A percentile compares a stretch with the other conserved stretches of the same genome.
These are phyloP conservation scores for Neltuma alba DNA, from an alignment of 306 rosid genomes.

Conservation along the genomic window DNA sequence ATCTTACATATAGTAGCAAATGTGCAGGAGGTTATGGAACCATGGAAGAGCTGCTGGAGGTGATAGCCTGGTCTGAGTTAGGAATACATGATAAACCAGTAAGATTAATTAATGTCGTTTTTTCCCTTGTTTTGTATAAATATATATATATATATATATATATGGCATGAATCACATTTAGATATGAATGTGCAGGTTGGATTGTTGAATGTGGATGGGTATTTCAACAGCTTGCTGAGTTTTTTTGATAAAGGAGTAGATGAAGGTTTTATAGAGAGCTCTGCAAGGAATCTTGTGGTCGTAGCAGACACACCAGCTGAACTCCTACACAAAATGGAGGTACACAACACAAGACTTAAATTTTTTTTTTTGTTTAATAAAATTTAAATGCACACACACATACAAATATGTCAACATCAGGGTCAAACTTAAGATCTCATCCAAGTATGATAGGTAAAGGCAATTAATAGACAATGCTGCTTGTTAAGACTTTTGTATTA, in stretches of 20 bases:
- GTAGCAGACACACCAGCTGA: constrained; percentile 59
- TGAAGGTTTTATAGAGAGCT: constrained; percentile 66
- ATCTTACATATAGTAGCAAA: neutral
- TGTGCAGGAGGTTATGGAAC: constrained; percentile 55
- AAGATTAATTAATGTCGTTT: constrained; percentile 10
- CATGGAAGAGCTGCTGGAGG: constrained; percentile 53
- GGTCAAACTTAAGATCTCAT: too few relatives aligned
- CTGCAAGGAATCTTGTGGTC: constrained; percentile 66
- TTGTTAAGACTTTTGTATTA: too few relatives aligned
- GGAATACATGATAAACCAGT: constrained; percentile 54
- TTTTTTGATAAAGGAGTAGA: constrained; percentile 75
- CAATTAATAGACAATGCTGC: too few relatives aligned
- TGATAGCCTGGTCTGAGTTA: constrained; percentile 53
- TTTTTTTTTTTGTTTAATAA: too few relatives aligned
- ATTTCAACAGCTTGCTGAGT: constrained; percentile 60
- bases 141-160: neutral
- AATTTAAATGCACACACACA: too few relatives aligned
- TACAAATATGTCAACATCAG: too few relatives aligned
- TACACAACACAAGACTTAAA: constrained; percentile 1
- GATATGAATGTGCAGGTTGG: constrained; percentile 59
- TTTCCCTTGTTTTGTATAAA: neutral
- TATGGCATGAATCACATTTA: neutral
- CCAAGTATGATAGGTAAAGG: too few relatives aligned
- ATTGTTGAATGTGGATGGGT: constrained; percentile 69
- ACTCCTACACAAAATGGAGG: constrained; percentile 68